These are phyloP conservation scores for Waltergamsia citrina DNA, from an alignment of 2,329 filamentous ascomycete genomes.

Conservation along the genomic window DNA sequence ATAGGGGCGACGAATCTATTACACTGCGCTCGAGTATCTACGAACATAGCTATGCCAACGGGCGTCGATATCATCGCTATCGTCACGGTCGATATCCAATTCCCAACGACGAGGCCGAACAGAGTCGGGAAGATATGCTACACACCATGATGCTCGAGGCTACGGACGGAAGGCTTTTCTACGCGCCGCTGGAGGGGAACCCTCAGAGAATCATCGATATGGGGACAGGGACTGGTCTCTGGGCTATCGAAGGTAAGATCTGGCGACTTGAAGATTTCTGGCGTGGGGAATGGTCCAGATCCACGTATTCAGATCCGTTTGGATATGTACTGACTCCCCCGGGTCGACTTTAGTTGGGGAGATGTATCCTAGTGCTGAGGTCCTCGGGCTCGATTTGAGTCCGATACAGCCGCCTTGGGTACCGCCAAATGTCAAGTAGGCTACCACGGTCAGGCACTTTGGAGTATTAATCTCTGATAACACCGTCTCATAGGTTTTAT, in stretches of 20 bases:
- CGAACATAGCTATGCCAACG: constrained; percentile 24
- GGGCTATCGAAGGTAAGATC: constrained; percentile 11
- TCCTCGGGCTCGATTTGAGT: constrained; percentile 20
- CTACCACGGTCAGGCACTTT: too few relatives aligned
- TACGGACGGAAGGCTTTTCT: constrained; percentile 16
- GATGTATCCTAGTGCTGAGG: constrained; percentile 21
- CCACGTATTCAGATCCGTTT: too few relatives aligned
- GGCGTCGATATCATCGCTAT: constrained; percentile 25
- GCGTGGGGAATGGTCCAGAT: too few relatives aligned
- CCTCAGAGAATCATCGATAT: constrained; percentile 17
- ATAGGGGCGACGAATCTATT: background rate
- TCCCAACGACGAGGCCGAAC: background rate
- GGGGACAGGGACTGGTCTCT: constrained; percentile 20
- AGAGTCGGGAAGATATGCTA: constrained; percentile 16
- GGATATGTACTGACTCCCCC: too few relatives aligned
- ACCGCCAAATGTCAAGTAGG: constrained; percentile 42
- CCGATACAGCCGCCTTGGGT: constrained; percentile 24
- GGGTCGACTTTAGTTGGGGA: constrained; percentile 48
- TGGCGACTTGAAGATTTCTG: constrained; percentile 27
- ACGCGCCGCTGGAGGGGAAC: constrained; percentile 14
- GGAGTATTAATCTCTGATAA: too few relatives aligned
- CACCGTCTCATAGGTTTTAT: constrained; percentile 19
- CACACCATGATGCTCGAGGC: constrained; percentile 24
- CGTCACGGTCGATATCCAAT: constrained; percentile 14
- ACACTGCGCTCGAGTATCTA: constrained; percentile 20